Conservation (phyloP, 2,329 filamentous ascomycete genomes). For the Tolypocladium tundrense region DNA sequence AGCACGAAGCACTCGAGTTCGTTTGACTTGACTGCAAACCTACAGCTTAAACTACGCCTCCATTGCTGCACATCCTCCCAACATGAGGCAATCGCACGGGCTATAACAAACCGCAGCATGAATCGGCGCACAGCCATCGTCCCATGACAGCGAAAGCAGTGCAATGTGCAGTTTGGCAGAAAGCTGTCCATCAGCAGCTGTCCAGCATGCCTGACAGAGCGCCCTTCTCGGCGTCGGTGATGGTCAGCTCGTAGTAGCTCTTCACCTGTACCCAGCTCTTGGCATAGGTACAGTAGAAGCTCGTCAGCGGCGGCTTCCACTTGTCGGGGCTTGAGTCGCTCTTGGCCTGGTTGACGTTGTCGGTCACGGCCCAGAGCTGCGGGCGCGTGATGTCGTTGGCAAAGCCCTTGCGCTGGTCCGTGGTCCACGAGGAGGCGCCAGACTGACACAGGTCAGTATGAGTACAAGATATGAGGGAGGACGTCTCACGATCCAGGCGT, state of each 20-base stretch:
- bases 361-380: slow-evolving; percentile 71
- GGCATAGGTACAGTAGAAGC: slow-evolving; percentile 71
- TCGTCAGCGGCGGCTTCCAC: slow-evolving; percentile 63
- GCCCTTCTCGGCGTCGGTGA: slow-evolving; percentile 63
- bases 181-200: slow-evolving; percentile 12
- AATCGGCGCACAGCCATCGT: background rate
- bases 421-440: slow-evolving; percentile 64
- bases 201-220: slow-evolving; percentile 41
- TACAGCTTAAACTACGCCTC: background rate
- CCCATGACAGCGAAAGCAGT: background rate
- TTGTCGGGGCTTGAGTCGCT: slow-evolving; percentile 62
- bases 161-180: background rate
- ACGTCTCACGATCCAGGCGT: slow-evolving; percentile 59
- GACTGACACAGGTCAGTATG: slow-evolving; percentile 32
- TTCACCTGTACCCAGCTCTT: slow-evolving; percentile 72
- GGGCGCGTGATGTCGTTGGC: slow-evolving; percentile 70
- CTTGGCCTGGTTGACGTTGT: slow-evolving; percentile 64
- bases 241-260: slow-evolving; percentile 55
- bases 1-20: background rate
- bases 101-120: background rate
- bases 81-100: background rate
- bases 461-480: background rate
- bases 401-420: slow-evolving; percentile 53
- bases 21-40: background rate
- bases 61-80: background rate